Evolutionary conservation across 129 eudicot species (phyloP), one percentile per base, ranked within the genome.

Genomic region (Calendula officinalis): DNA sequence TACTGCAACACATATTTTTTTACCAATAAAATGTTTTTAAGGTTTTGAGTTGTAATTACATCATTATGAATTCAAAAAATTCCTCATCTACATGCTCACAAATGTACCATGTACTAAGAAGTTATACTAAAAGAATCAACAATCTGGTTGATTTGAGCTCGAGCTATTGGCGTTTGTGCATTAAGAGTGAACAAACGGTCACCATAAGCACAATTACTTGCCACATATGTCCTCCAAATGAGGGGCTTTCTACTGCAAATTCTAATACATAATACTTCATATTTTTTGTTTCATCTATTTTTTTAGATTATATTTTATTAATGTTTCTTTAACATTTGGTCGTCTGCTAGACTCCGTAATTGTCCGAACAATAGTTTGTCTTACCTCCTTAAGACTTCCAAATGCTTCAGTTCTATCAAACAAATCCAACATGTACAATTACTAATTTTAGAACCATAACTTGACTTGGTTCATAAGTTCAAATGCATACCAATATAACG

Each of bases 81-180:
- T n/a, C n/a, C n/a, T n/a, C n/a, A n/a, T n/a, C n/a, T n/a, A n/a
- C n/a, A n/a, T n/a, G n/a, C n/a, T n/a, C n/a, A n/a, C n/a, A n/a
- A 35, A 5, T 7, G 14, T 56, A 11, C 43, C 2, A 0, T 2
- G 42, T 49, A 68, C 64, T 61, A 75, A 8, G 66, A 34, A 7
- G 77, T 76, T 52, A 88, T 70, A 12, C 4, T 69, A 56, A 92
- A 88, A 73, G 96, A 92, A 62, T 78, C 66, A 49, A 85, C 88
- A 45, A 88, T 85, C 56, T 16, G 79, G 58, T 85, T 5, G 70
- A 37, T 76, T 81, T 81, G 12, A 81, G 39, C 56, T 12, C 35
- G 0, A 85, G 83, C 96, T 95, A 92, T 16, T 0, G 98, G 91
- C 12, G 96, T 76, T 16, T 92, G 98, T 8, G 91, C 96, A 69